Evolutionary conservation across 192 early-diverging fungal genomes (phyloP), one percentile per base, ranked within the genome.

Genomic region (Entomortierella chlamydospora): DNA sequence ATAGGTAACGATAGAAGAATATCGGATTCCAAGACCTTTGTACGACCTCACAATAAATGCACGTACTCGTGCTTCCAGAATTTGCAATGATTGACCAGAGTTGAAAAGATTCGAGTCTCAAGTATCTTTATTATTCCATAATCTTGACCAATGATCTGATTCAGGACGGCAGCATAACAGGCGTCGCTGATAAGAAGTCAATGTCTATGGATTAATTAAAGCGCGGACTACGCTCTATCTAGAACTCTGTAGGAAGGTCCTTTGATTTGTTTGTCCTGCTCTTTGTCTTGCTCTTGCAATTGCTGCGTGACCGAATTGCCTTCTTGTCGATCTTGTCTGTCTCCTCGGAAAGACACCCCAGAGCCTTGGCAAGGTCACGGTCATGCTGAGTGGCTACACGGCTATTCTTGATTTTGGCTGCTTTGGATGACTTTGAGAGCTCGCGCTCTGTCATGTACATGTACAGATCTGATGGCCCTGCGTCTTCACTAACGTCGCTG

Each of bases 391-490:
- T 50, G 13, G 73, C 73, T 8, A 77, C 61, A 31, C 66, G 49
- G 42, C n/a, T 39, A 26, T 77, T 68, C 55, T 68, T 77, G 66
- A 77, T 68, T 28, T 63, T 61, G 31, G 49, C 26, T 5, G 64
- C 73, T 30, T 61, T 77, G 15, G 53, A 34, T 8, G 74, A 78
- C 30, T 78, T 78, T 18, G 61, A 61, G 37, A 78, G 67, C 41
- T 78, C 74, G 22, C 51, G 74, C 41, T 78, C 74, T 28, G 67
- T 65, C 61, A 78, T 69, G 42, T 42, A 57, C 74, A 78, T 78
- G 30, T 78, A 78, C 28, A 65, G 56, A 18, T 7, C n/a, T 26
- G 15, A 10, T 9, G 28, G 13, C 18, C 26, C 52, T 2, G 5
- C 39, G 26, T 47, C 59, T n/a, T n/a, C n/a, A n/a, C n/a, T n/a